Conservation (phyloP, 129 eudicot genomes). For the Flaveria linearis region DNA sequence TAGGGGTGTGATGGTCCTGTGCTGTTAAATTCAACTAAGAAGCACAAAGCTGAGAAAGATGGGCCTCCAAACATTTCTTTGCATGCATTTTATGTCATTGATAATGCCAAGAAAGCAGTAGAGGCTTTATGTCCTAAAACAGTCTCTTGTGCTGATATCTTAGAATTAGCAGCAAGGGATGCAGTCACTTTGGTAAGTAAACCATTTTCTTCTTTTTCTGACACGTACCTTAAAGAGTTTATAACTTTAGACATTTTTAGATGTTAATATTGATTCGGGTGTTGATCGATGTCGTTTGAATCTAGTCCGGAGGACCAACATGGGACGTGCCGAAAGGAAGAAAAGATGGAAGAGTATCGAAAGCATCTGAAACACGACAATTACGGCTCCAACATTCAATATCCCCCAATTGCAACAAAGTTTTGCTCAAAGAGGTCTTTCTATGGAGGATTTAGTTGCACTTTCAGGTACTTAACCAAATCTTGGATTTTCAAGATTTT, state of each 20-base stretch:
- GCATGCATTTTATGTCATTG: conserved; percentile 87
- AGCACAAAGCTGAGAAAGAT: conserved; percentile 66
- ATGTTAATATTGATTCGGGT: neutral
- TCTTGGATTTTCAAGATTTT: neutral
- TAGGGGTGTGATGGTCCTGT: conserved; percentile 93
- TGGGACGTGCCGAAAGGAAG: conserved; percentile 93
- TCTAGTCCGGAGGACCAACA: conserved; percentile 82
- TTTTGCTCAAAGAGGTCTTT: conserved; percentile 81
- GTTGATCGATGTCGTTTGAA: neutral
- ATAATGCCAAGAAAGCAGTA: conserved; percentile 58
- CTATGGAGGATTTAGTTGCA: conserved; percentile 72
- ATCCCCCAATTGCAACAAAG: conserved; percentile 73
- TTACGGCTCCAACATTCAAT: conserved; percentile 74
- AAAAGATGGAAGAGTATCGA: conserved; percentile 73
- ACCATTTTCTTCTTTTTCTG: too few relatives aligned
- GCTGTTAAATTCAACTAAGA: conserved; percentile 53
- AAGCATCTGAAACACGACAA: conserved; percentile 53
- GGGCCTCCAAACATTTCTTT: conserved; percentile 77
- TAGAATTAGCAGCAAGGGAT: conserved; percentile 86
- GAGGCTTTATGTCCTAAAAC: conserved; percentile 78
- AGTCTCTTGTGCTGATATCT: conserved; percentile 87
- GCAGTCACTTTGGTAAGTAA: conserved; percentile 68
- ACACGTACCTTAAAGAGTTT: neutral
- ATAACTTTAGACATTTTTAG: neutral
- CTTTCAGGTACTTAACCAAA: conserved; percentile 59